Base-by-base conservation (phyloP, 2,329 filamentous ascomycete genomes). In the Trichoderma semiorbis region DNA sequence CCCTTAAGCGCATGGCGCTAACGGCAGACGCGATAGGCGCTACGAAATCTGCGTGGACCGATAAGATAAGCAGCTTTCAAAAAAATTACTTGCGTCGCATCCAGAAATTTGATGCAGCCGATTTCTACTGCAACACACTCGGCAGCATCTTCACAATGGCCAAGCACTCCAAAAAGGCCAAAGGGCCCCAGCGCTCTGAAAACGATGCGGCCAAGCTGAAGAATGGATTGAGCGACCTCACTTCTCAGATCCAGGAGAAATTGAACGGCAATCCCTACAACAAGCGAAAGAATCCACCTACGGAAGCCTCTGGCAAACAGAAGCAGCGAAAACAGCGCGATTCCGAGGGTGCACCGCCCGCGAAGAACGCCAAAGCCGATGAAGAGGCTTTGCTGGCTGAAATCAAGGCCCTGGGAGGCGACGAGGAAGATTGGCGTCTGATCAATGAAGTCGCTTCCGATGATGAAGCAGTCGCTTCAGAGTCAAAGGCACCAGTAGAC, bases 321-420 rank as follows among this genome's bases (percentile, higher is more conserved):
- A 78, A 79, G 70, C 76, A 78, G 73, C 82, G 83, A 73, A 80
- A 81, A 74, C 83, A 80, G 73, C 80, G 80, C 72, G 81, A 80
- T 62, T 76, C 75, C 1, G 76, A 78, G 18, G 75, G 72, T 10
- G 63, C 72, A 28, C 74, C 68, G 30, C 71, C 75, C 61, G 80
- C 78, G 75, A 75, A 75, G 28, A 69, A 73, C 43, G 36, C 60
- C 18, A 75, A 78, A 12, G 76, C 79, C 28, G 79, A 79, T 26
- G 75, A 79, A n/a, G 81, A 82, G 36, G 78, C 80, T 14, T 81
- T 92, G 5, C 81, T 92, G 8, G 85, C 88, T 70, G 90, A 92
- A 76, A 92, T 92, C 73, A 84, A 85, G 74, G 88, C 88, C 16
- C 82, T 92, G 2, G 90, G 90, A 4, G 90, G 90, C 16, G 89